Evolutionary conservation across 2,329 filamentous ascomycete species (phyloP).

Genomic region (Fusarium goolgardi): DNA sequence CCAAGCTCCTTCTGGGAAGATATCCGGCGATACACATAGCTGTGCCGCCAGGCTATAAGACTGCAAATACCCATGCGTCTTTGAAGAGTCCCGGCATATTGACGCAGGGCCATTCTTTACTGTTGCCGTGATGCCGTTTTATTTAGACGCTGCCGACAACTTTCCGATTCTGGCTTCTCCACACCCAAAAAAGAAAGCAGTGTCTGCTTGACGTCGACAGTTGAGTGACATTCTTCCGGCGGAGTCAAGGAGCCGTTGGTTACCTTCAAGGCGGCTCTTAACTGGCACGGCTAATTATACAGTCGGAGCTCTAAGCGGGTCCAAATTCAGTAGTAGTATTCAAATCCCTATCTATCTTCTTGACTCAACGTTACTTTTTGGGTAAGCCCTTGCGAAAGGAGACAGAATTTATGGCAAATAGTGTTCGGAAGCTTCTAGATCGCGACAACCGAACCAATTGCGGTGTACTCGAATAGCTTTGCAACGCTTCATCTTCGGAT

Average conservation of each 20-base stretch:
- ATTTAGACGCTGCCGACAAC: conserved; percentile 28
- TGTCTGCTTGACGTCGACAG: conserved; percentile 5
- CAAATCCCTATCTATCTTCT: conserved; percentile 27
- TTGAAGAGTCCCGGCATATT: conserved; percentile 27
- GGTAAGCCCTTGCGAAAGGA: conserved; percentile 28
- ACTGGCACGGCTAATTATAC: conserved; percentile 47
- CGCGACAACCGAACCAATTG: conserved; percentile 44
- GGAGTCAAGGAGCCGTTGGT: conserved; percentile 36
- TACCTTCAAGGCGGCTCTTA: conserved; percentile 38
- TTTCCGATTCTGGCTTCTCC: conserved; percentile 35
- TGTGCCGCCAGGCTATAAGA: conserved; percentile 11
- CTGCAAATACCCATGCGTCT: conserved; percentile 17
- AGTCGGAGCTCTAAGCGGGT: conserved; percentile 40
- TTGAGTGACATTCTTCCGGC: conserved; percentile 41
- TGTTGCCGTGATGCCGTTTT: neutral
- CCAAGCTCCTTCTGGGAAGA: conserved; percentile 34
- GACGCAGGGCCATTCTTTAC: conserved; percentile 13
- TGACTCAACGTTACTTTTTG: conserved; percentile 18
- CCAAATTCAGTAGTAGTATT: conserved; percentile 27
- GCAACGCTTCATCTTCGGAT: conserved; percentile 29
- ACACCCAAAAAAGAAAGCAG: conserved; percentile 29
- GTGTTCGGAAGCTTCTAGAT: conserved; percentile 25
- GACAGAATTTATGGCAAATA: conserved; percentile 7
- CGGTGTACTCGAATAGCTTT: conserved; percentile 21
- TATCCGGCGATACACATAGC: conserved; percentile 20